Percentiles rank a stretch among this genome's conserved stretches.
Conservation (phyloP, 1,284 basidiomycete genomes). For the Macrocystidia cucumis region DNA sequence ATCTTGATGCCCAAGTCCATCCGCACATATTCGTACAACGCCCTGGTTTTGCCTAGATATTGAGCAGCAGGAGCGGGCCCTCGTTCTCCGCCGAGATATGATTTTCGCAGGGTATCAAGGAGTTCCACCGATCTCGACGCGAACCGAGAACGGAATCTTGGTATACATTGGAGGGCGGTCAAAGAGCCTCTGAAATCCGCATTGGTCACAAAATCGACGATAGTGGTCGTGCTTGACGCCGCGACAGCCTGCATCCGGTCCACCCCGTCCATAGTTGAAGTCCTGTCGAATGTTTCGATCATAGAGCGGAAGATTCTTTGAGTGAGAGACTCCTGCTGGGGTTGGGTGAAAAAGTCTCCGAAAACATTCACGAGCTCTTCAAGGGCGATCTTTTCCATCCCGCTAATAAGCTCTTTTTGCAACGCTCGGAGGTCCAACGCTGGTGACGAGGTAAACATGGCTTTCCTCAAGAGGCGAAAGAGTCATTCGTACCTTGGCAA, state of each 20-base stretch:
- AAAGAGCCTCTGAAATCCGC: conserved; percentile 14
- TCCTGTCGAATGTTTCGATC: conserved; percentile 50
- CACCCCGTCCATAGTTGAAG: conserved; percentile 65
- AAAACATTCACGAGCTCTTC: conserved; percentile 44
- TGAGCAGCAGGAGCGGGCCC: conserved; percentile 51
- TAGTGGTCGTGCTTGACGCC: conserved; percentile 44
- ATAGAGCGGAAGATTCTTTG: conserved; percentile 31
- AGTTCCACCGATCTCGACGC: conserved; percentile 36
- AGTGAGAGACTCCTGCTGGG: conserved; percentile 23
- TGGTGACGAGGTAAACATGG: no score
- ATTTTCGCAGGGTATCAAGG: conserved; percentile 40
- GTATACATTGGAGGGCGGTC: conserved; percentile 29
- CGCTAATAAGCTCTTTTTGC: conserved; percentile 50
- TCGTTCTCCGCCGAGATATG: conserved; percentile 46
- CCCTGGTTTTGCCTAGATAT: conserved; percentile 55
- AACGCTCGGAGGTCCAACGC: conserved; percentile 73
- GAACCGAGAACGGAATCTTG: conserved; percentile 42
- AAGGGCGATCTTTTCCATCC: conserved; percentile 37
- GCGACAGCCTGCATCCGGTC: conserved; percentile 62
- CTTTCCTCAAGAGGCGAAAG: no score
- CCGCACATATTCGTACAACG: conserved; percentile 68
- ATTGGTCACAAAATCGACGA: conserved; percentile 47
- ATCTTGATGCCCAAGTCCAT: conserved; percentile 59
- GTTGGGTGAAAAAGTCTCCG: conserved; percentile 25
- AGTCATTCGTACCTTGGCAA: conserved; percentile 48